Evolutionary conservation across 768 basidiomycete genomes (phyloP), one percentile per base, ranked within the genome.

Genomic region (Sarcodon sp.): DNA sequence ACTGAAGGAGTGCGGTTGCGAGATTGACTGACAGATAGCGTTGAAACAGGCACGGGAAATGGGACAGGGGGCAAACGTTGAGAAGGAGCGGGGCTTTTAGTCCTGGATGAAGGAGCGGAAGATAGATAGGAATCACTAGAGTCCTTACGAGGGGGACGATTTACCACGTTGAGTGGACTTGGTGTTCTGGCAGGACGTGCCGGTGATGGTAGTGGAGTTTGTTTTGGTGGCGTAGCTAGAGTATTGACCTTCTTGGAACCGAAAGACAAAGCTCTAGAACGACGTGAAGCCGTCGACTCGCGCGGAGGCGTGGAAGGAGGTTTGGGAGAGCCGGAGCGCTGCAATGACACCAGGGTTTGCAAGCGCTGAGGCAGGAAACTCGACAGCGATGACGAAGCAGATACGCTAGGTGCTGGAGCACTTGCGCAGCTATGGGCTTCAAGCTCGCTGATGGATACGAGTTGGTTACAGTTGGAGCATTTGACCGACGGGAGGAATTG

Each of bases 401-500:
- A 57, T 12, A 63, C 58, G 44, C 76, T 70, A 39, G 59, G 53
- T 8, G 70, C 59, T 13, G 79, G 69, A 1, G 75, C 71, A 8
- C 70, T 55, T 6, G 69, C 53, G 62, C 91, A 96, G 59, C 79
- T 68, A 59, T 94, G 91, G 52, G 88, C 84, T 35, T 79, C 79
- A 34, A 94, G 78, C 43, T 80, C 71, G 43, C 72, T 66, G 34
- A 94, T 70, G 33, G 84, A 79, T 35, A 96, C 85, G 1, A 75
- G 77, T 7, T 68, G 66, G 55, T 68, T 67, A 60, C 91, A 96
- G 32, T 67, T 82, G 2, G 87, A 87, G 63, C 91, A 96, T 61
- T 84, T 93, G 51, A 92, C 83, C 2, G 80, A 70, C 5, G 91
- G 88, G 8, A 94, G 70, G 44, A 83, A 62, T 61, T 88, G 79